A percentile compares a stretch with the other conserved stretches of the same genome.
These are phyloP conservation scores for Trametes cingulata DNA, from an alignment of 768 basidiomycete genomes.

Conservation along the genomic window DNA sequence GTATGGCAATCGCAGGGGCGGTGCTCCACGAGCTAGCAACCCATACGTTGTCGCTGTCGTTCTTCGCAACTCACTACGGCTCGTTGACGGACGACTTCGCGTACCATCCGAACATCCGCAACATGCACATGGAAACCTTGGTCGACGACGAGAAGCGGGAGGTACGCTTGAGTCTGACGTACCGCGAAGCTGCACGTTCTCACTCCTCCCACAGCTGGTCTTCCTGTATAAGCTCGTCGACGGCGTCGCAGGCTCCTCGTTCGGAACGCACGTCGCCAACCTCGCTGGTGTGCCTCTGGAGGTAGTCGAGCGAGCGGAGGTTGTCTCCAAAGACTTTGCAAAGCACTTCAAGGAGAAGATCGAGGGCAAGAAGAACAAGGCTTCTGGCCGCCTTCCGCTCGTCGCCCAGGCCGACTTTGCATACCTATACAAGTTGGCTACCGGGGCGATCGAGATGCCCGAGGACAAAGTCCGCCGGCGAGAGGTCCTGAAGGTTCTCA, in stretches of 20 bases:
- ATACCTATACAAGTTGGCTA: constrained; percentile 67
- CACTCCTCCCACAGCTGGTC: constrained; percentile 57
- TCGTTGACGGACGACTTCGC: constrained; percentile 92
- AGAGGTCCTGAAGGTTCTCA: constrained; percentile 58
- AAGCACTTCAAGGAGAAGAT: constrained; percentile 82
- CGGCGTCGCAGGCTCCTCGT: constrained; percentile 84
- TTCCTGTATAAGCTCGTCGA: constrained; percentile 95
- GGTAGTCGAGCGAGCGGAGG: constrained; percentile 87
- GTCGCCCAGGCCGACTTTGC: constrained; percentile 89
- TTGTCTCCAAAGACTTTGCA: constrained; percentile 85
- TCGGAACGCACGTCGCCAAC: constrained; percentile 93
- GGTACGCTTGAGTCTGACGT: no score
- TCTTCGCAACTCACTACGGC: constrained; percentile 98
- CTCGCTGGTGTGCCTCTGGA: constrained; percentile 87
- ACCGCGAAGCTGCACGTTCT: no score
- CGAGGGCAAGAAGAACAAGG: constrained; percentile 58
- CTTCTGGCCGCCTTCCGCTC: constrained; percentile 66
- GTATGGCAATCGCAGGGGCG: constrained; percentile 97
- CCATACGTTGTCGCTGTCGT: constrained; percentile 85
- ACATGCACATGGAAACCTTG: constrained; percentile 94
- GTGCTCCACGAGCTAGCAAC: constrained; percentile 95
- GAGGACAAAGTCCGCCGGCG: constrained; percentile 52
- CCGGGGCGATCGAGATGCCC: constrained; percentile 52
- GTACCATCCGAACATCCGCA: constrained; percentile 89
- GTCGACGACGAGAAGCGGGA: constrained; percentile 92